These are phyloP conservation scores for Agaricus blazei DNA, from an alignment of 768 basidiomycete species.

Conservation along the genomic window DNA sequence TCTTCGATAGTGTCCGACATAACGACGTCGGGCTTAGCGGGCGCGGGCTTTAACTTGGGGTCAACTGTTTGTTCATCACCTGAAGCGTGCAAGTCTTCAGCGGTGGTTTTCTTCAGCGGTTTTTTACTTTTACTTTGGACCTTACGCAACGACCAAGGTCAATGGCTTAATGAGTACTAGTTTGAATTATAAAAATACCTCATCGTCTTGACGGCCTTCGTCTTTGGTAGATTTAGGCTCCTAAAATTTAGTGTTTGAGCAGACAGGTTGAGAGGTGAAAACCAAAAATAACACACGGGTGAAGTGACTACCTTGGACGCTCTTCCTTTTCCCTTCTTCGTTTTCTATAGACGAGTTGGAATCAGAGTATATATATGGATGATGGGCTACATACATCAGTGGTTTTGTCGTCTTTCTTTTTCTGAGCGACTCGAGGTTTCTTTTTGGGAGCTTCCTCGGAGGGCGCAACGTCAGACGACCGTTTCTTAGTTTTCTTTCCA, in stretches of 20 bases:
- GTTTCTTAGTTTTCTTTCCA: conserved; percentile 13
- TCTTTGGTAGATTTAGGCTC: background rate
- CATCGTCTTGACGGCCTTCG: background rate
- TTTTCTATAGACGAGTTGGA: conserved; percentile 1
- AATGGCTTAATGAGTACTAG: background rate
- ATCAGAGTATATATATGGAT: conserved; percentile 5
- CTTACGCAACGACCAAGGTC: no score
- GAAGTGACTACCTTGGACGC: conserved; percentile 3
- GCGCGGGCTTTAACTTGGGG: background rate
- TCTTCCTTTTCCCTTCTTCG: conserved; percentile 10
- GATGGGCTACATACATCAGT: background rate
- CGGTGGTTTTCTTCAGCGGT: background rate
- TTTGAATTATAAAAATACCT: background rate
- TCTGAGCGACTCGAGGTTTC: background rate
- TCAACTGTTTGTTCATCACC: background rate
- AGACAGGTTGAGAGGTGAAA: background rate
- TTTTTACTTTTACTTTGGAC: background rate
- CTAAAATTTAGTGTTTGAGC: background rate
- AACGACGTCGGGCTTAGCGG: background rate
- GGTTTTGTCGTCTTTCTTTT: conserved; percentile 8
- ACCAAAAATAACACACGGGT: background rate
- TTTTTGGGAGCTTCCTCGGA: background rate
- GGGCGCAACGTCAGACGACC: conserved; percentile 8
- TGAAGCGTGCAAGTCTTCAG: conserved; percentile 2
- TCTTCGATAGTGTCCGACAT: background rate